Percentiles rank a stretch among this genome's conserved stretches.
Evolutionary conservation across 2,329 filamentous ascomycete genomes (phyloP).

Genomic region (Xylogone sp.): DNA sequence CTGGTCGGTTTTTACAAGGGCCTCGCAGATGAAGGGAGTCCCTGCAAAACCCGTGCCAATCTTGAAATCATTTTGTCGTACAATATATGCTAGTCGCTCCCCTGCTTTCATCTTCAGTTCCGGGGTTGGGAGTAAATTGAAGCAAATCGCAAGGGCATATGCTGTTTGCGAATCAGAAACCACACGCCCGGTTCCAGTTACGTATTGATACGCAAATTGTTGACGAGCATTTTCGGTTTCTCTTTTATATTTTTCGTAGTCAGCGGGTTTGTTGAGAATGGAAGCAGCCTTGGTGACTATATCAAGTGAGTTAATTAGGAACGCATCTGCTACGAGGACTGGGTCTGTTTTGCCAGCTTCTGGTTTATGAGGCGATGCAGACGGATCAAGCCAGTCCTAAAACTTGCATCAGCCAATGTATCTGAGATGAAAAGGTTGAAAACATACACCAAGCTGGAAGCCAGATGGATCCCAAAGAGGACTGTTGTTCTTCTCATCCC

Average conservation of each 20-base stretch:
- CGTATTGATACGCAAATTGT: slow-evolving; percentile 25
- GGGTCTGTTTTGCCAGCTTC: slow-evolving; percentile 34
- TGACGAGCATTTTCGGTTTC: too few relatives aligned
- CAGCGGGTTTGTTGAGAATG: too few relatives aligned
- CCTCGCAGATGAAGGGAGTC: slow-evolving; percentile 19
- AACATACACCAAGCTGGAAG: slow-evolving; percentile 38
- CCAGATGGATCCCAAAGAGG: slow-evolving; percentile 36
- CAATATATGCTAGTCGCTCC: slow-evolving; percentile 17
- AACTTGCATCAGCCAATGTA: too few relatives aligned
- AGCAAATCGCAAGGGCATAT: slow-evolving; percentile 21
- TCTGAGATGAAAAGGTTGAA: too few relatives aligned
- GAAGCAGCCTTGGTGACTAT: too few relatives aligned
- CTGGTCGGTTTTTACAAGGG: slow-evolving; percentile 10
- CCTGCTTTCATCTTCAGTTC: too few relatives aligned
- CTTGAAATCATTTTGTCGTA: slow-evolving; percentile 11
- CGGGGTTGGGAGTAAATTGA: slow-evolving; percentile 14
- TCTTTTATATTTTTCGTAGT: too few relatives aligned
- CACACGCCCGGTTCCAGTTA: slow-evolving; percentile 17
- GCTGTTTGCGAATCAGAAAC: slow-evolving; percentile 25
- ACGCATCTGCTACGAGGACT: slow-evolving; percentile 43
- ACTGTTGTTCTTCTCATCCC: slow-evolving; percentile 28
- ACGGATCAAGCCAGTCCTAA: slow-evolving; percentile 50
- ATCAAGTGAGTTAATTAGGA: slow-evolving; percentile 40
- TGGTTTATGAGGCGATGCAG: slow-evolving; percentile 36
- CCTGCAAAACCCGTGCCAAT: slow-evolving; percentile 28